Evolutionary conservation across 768 basidiomycete species (phyloP).

Genomic region (Hygrocybe punicea): DNA sequence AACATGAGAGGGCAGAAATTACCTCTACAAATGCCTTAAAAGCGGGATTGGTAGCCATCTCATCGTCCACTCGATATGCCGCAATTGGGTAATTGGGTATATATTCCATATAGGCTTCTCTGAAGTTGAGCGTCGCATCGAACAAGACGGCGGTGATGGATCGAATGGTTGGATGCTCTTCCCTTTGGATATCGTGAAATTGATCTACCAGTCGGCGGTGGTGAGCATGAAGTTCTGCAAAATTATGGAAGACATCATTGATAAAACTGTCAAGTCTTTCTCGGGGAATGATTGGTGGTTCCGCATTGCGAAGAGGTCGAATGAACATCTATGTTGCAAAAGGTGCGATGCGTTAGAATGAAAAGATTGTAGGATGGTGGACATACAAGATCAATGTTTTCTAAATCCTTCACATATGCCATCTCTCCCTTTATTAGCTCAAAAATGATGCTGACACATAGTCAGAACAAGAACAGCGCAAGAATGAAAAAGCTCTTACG

Average conservation of each 20-base stretch:
- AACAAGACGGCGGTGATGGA: slow-evolving; percentile 81
- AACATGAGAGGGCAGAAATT: slow-evolving; percentile 20
- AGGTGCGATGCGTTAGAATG: not conserved
- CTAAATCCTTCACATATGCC: slow-evolving; percentile 89
- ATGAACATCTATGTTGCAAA: slow-evolving; percentile 66
- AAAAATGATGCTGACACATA: slow-evolving; percentile 69
- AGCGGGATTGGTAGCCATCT: slow-evolving; percentile 73
- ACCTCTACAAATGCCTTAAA: slow-evolving; percentile 86
- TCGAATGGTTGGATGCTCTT: slow-evolving; percentile 76
- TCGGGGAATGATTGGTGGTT: slow-evolving; percentile 74
- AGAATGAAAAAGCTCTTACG: slow-evolving; percentile 47
- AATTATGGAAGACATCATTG: slow-evolving; percentile 86
- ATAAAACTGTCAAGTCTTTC: slow-evolving; percentile 75
- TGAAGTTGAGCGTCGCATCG: slow-evolving; percentile 88
- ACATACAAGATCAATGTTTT: slow-evolving; percentile 74
- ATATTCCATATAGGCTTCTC: slow-evolving; percentile 90
- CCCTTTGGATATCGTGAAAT: slow-evolving; percentile 82
- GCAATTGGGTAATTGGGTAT: slow-evolving; percentile 92
- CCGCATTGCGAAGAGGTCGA: slow-evolving; percentile 62
- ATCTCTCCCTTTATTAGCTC: slow-evolving; percentile 95
- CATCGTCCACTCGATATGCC: slow-evolving; percentile 81
- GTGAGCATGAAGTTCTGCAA: slow-evolving; percentile 67
- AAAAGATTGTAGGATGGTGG: not conserved
- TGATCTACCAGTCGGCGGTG: slow-evolving; percentile 74
- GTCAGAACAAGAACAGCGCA: not conserved